phyloP scores from a whole-genome alignment of 1,139 yeast genomes.

The Protomyces macrosporus region DNA sequence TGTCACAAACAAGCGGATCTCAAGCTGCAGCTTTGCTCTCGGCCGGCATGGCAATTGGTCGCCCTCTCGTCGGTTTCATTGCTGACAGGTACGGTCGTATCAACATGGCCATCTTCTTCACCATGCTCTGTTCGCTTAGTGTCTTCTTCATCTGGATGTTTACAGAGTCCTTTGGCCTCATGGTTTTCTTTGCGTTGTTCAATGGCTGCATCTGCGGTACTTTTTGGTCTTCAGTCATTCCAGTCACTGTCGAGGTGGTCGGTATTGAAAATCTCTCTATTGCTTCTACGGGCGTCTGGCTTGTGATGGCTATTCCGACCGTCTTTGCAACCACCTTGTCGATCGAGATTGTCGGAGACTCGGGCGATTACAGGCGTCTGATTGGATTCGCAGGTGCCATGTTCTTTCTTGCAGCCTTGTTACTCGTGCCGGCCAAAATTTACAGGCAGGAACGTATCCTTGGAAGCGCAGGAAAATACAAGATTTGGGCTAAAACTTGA shows the following conservation, averaged over 20 bases:
- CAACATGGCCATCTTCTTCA: slow-evolving; percentile 45
- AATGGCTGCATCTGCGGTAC: slow-evolving; percentile 53
- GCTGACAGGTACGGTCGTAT: slow-evolving; percentile 59
- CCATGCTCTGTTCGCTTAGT: slow-evolving; percentile 35
- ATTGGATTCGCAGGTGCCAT: slow-evolving; percentile 18
- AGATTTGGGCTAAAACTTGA: neutral
- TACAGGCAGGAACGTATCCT: neutral
- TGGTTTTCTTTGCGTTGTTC: slow-evolving; percentile 46
- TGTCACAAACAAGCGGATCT: slow-evolving; percentile 53
- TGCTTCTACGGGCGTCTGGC: slow-evolving; percentile 57
- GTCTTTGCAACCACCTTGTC: slow-evolving; percentile 43
- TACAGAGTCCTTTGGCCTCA: slow-evolving; percentile 50
- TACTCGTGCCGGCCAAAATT: slow-evolving; percentile 4
- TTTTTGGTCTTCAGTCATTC: slow-evolving; percentile 40
- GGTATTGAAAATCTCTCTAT: slow-evolving; percentile 49
- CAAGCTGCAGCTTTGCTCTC: slow-evolving; percentile 57
- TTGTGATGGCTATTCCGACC: slow-evolving; percentile 46
- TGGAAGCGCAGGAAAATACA: neutral
- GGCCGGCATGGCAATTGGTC: slow-evolving; percentile 60
- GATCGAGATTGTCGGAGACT: slow-evolving; percentile 27
- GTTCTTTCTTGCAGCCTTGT: slow-evolving; percentile 4
- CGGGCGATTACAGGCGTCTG: slow-evolving; percentile 9
- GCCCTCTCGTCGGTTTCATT: slow-evolving; percentile 56
- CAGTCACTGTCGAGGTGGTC: slow-evolving; percentile 49
- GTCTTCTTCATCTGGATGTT: slow-evolving; percentile 60